Base-by-base conservation (phyloP, 1,139 yeast species). In the Diutina rugosa region DNA sequence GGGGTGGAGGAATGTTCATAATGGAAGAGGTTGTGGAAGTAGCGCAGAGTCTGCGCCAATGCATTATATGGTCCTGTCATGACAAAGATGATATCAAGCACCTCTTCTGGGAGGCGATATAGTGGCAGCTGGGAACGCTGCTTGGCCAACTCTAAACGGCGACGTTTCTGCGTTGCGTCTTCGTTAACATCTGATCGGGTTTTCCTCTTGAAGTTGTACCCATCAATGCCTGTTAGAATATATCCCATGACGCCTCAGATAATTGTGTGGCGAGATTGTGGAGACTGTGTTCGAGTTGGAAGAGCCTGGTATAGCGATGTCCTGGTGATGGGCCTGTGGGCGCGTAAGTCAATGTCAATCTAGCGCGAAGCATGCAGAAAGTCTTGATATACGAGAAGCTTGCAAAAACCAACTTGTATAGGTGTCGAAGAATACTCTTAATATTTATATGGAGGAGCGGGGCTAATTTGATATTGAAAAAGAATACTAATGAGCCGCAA, bases 41-140 rank as follows among this genome's bases (percentile, higher is more conserved):
- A 61, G 55, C 62, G 63, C 61, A 67, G 72, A 0, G 67, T 61
- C 18, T 69, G 60, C 0, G 71, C 64, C n/a, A 71, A 67, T 48
- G 62, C 59, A 55, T 69, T 69, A 51, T 65, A 63, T 2, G 74
- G 62, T 6, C 74, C 72, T 0, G 72, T 63, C 29, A 60, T 59
- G 6, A 70, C 61, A 59, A 72, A 76, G 26, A 76, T 71, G 44
- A 63, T 61, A 18, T 61, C 59, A 12, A 75, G 55, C 1, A 76
- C 57, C 55, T 74, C 77, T 5, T 60, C 56, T 1, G 80, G 79
- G 18, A 76, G 62, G 21, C 62, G 58, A 55, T 63, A 64, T 21
- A 63, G 56, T 46, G 58, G 61, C 28, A 30, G 51, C 14, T 12
- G 41, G 38, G 38, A 8, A 32, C 38, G 38, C 9, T 10, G 10